Evolutionary conservation across 2,329 filamentous ascomycete species (phyloP).

Genomic region (Pyricularia pennisetigena): DNA sequence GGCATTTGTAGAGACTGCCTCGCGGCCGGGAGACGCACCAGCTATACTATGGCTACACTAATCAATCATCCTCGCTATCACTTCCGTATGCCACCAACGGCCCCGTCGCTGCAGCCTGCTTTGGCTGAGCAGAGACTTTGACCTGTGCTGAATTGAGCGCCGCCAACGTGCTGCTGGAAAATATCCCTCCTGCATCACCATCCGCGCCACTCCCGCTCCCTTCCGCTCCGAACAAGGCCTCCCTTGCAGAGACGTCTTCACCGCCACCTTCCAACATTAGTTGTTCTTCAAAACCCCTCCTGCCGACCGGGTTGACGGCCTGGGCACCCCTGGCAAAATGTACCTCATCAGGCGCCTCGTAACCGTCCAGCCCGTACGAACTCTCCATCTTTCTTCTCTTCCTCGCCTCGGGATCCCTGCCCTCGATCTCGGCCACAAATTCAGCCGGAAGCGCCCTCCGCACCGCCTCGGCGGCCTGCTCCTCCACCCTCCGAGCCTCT

Average conservation of each 20-base stretch:
- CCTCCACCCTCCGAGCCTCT: conserved; percentile 80
- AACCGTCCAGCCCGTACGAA: conserved; percentile 79
- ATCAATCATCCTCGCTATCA: conserved; percentile 36
- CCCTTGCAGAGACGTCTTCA: conserved; percentile 6
- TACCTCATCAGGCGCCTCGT: conserved; percentile 88
- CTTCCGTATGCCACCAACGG: conserved; percentile 85
- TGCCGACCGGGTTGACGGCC: conserved; percentile 49
- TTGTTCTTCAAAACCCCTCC: conserved; percentile 43
- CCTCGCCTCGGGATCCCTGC: conserved; percentile 73
- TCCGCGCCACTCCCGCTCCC: conserved; percentile 15
- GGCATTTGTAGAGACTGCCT: background rate
- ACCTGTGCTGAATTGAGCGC: conserved; percentile 56
- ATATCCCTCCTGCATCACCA: conserved; percentile 50
- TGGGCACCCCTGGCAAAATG: conserved; percentile 78
- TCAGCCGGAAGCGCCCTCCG: conserved; percentile 77
- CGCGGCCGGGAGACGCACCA: background rate
- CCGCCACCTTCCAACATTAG: conserved; percentile 25
- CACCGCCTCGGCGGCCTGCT: conserved; percentile 93
- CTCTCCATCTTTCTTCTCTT: conserved; percentile 88
- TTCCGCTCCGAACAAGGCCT: background rate
- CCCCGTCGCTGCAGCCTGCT: conserved; percentile 45
- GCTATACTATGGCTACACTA: background rate
- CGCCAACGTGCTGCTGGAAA: conserved; percentile 73
- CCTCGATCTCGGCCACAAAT: conserved; percentile 90
- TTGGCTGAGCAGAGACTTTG: conserved; percentile 41